These are phyloP conservation scores for Pseudonectria buxi DNA, from an alignment of 2,329 filamentous ascomycete species.

Conservation along the genomic window DNA sequence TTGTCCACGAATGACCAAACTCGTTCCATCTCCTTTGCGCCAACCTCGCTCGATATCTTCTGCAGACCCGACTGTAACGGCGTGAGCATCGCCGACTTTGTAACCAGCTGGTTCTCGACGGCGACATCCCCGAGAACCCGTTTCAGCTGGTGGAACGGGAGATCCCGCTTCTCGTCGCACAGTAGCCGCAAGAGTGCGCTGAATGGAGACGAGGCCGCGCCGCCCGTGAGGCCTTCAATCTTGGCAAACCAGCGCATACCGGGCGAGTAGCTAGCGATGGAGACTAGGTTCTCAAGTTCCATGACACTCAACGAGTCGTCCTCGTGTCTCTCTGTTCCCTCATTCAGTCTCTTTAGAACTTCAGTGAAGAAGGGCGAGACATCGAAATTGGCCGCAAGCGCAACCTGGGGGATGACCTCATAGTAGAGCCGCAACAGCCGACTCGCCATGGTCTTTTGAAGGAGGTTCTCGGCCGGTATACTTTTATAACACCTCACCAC, in stretches of 20 bases:
- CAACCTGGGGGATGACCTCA: slow-evolving; percentile 69
- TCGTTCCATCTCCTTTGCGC: slow-evolving; percentile 25
- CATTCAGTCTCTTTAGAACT: slow-evolving; percentile 56
- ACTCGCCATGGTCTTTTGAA: slow-evolving; percentile 73
- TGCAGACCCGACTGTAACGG: slow-evolving; percentile 35
- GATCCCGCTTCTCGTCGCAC: slow-evolving; percentile 23
- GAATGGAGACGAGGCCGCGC: slow-evolving; percentile 52
- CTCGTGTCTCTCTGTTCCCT: slow-evolving; percentile 42
- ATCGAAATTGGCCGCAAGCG: slow-evolving; percentile 80
- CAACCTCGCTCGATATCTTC: slow-evolving; percentile 12
- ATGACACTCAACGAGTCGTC: slow-evolving; percentile 54
- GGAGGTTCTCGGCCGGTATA: slow-evolving; percentile 58
- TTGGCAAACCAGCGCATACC: slow-evolving; percentile 90
- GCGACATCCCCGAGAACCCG: slow-evolving; percentile 55
- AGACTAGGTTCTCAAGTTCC: slow-evolving; percentile 74
- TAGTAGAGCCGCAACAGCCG: slow-evolving; percentile 80
- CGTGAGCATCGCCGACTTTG: slow-evolving; percentile 41
- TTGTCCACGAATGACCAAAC: slow-evolving; percentile 75
- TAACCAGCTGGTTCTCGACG: slow-evolving; percentile 60
- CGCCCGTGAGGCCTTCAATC: slow-evolving; percentile 49
- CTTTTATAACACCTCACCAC: slow-evolving; percentile 67
- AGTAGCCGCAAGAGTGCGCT: slow-evolving; percentile 56
- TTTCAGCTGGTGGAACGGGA: slow-evolving; percentile 38
- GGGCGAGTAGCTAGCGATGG: slow-evolving; percentile 72
- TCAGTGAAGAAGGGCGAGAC: slow-evolving; percentile 70